Conservation (phyloP, 495 filamentous ascomycete species). For the Lasiosphaeria miniovina region DNA sequence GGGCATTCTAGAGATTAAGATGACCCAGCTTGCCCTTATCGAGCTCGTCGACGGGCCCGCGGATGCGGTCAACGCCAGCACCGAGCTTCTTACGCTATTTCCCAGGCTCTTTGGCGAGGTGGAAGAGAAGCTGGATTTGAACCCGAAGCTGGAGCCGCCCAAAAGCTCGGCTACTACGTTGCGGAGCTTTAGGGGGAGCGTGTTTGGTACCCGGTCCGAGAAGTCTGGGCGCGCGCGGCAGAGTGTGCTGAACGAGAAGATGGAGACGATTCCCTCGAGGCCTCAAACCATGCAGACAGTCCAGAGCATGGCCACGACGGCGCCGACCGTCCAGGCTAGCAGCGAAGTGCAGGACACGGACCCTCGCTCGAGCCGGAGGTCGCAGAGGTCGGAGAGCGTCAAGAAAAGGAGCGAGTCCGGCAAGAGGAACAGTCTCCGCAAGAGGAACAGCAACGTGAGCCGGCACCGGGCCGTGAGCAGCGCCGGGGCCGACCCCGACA, state of each 20-base stretch:
- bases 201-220: conserved; percentile 60
- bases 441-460: conserved; percentile 42
- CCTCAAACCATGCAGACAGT: conserved; percentile 44
- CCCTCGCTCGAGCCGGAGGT: conserved; percentile 27
- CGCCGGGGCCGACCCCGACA: conserved; percentile 36
- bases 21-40: conserved; percentile 83
- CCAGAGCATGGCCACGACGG: conserved; percentile 37
- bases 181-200: conserved; percentile 70
- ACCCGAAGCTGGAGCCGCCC: conserved; percentile 47
- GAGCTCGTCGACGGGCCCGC: conserved; percentile 80
- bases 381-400: conserved; percentile 34
- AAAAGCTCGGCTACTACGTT: conserved; percentile 68
- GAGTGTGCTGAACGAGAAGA: conserved; percentile 28
- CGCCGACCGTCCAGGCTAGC: conserved; percentile 39
- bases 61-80: conserved; percentile 76
- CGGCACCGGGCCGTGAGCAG: conserved; percentile 35
- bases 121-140: conserved; percentile 33
- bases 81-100: conserved; percentile 80
- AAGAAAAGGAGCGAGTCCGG: conserved; percentile 42
- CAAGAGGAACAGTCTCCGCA: conserved; percentile 43
- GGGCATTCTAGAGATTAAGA: conserved; percentile 81
- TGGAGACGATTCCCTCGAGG: conserved; percentile 20
- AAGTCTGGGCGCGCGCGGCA: conserved; percentile 31
- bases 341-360: conserved; percentile 33
- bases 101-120: conserved; percentile 67